phyloP scores from a whole-genome alignment of 768 basidiomycete genomes.

The Mycena venus region DNA sequence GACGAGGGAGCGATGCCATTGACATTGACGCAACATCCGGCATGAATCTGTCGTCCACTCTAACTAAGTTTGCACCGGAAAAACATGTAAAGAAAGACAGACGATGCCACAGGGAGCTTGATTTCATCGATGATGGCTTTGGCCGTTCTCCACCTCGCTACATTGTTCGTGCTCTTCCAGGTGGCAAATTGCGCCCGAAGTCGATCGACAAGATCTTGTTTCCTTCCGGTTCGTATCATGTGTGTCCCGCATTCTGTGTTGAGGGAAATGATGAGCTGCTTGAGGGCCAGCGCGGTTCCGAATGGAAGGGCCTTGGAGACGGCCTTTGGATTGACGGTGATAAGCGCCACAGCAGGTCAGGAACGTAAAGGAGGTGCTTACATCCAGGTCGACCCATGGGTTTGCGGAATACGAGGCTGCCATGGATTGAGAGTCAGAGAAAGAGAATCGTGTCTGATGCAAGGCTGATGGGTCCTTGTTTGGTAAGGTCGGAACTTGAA shows the following conservation, averaged over 20 bases:
- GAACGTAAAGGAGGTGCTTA: neutral
- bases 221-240: conserved; percentile 13
- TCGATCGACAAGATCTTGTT: conserved; percentile 27
- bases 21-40: conserved; percentile 3
- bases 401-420: neutral
- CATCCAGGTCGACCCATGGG: conserved; percentile 1
- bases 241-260: conserved; percentile 11
- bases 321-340: conserved; percentile 18
- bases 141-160: neutral
- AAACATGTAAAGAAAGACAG: neutral
- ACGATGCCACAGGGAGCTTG: conserved; percentile 5
- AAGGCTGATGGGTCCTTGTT: too few relatives aligned
- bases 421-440: conserved; percentile 1
- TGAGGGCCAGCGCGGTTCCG: conserved; percentile 17
- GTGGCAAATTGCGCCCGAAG: conserved; percentile 11
- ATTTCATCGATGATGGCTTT: conserved; percentile 6
- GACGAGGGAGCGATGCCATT: neutral
- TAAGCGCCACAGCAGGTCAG: neutral
- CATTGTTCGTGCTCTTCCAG: conserved; percentile 13
- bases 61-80: too few relatives aligned
- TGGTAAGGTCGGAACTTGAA: too few relatives aligned
- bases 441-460: too few relatives aligned
- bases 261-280: conserved; percentile 17
- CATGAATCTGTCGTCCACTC: neutral
- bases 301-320: conserved; percentile 16